phyloP scores from a whole-genome alignment of 202 grass and related monocot genomes.

The Hordeum pubiflorum region DNA sequence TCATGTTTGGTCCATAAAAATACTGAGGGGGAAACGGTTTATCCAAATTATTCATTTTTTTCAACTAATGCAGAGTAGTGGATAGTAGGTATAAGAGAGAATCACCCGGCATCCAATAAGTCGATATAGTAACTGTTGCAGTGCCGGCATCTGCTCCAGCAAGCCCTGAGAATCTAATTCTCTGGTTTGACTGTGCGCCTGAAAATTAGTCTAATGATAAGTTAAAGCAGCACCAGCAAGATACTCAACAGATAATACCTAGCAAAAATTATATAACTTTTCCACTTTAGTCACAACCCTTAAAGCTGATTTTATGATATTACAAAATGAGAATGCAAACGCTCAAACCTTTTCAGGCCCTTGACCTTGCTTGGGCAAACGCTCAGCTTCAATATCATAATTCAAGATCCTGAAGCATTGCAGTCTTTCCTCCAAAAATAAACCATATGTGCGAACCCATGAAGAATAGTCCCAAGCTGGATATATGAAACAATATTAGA shows the following conservation, averaged over 20 bases:
- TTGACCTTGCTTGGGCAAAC: slow-evolving; percentile 64
- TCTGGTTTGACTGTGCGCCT: slow-evolving; percentile 82
- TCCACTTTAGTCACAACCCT: background rate
- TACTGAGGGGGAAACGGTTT: background rate
- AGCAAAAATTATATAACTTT: background rate
- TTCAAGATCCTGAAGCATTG: slow-evolving; percentile 92
- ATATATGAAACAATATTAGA: slow-evolving; percentile 14
- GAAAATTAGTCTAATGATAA: slow-evolving; percentile 6
- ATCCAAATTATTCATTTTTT: background rate
- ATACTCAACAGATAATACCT: background rate
- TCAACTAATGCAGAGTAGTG: background rate
- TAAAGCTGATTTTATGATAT: background rate
- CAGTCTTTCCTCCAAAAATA: slow-evolving; percentile 92
- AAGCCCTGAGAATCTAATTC: slow-evolving; percentile 70
- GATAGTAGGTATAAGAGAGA: slow-evolving; percentile 20
- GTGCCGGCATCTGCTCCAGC: slow-evolving; percentile 73
- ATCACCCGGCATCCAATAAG: slow-evolving; percentile 86
- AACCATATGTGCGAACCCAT: slow-evolving; percentile 81
- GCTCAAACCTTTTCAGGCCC: slow-evolving; percentile 68
- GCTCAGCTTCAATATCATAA: slow-evolving; percentile 86
- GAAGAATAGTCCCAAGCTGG: slow-evolving; percentile 91
- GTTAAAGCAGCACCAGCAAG: background rate
- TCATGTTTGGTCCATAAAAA: slow-evolving; percentile 5
- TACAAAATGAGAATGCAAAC: slow-evolving; percentile 11
- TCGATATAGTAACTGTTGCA: slow-evolving; percentile 88